These are phyloP conservation scores for Volvox reticuliferus DNA, from an alignment of 139 green algal species.

Conservation along the genomic window DNA sequence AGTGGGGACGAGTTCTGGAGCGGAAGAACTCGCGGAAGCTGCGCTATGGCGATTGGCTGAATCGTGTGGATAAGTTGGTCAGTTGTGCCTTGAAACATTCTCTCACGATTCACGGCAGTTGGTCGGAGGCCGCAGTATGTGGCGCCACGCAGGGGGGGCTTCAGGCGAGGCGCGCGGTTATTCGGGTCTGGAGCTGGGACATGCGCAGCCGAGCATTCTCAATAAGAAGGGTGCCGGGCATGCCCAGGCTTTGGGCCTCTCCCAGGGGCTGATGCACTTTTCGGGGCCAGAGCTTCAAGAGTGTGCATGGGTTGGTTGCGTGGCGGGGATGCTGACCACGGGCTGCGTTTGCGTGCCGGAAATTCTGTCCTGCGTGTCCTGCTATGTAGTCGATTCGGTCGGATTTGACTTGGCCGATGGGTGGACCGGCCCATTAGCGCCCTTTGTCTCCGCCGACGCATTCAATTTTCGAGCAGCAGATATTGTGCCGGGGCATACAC, in stretches of 20 bases:
- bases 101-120: neutral
- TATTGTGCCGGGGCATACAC: neutral
- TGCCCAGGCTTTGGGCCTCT: too few species aligned
- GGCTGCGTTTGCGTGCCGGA: neutral
- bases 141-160: neutral
- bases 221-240: too few species aligned
- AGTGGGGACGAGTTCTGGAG: neutral
- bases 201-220: neutral
- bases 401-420: slow-evolving; percentile 19
- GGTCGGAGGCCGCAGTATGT: neutral
- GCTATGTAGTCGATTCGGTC: slow-evolving; percentile 10
- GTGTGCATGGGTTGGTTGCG: neutral
- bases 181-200: neutral
- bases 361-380: neutral
- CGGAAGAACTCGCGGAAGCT: too few species aligned
- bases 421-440: neutral
- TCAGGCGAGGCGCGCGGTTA: too few species aligned
- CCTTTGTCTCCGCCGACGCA: slow-evolving; percentile 28
- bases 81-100: neutral
- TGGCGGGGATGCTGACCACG: neutral
- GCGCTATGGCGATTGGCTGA: neutral
- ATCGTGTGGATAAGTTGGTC: neutral
- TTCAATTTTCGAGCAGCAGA: neutral
- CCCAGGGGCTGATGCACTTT: too few species aligned
- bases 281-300: neutral